phyloP scores from a whole-genome alignment of 768 basidiomycete genomes.

The Auricularia sp. region DNA sequence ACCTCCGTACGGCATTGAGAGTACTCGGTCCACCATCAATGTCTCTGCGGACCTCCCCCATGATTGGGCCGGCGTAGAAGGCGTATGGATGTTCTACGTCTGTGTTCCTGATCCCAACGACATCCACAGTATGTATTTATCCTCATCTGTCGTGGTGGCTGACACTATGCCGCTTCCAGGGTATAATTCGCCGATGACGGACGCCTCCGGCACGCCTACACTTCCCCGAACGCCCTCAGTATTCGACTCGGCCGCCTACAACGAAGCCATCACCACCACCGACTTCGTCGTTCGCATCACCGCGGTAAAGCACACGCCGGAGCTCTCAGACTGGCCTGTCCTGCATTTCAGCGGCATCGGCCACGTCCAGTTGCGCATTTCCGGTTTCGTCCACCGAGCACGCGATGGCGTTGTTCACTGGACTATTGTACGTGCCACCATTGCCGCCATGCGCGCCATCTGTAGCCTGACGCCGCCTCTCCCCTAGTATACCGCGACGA shows the following conservation, averaged over 20 bases:
- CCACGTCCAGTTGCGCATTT: background rate
- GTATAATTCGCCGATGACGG: background rate
- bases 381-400: background rate
- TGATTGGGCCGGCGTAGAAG: background rate
- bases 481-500: background rate
- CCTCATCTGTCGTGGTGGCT: background rate
- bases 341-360: background rate
- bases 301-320: background rate
- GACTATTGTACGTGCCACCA: background rate
- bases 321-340: background rate
- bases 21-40: background rate
- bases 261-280: background rate
- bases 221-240: background rate
- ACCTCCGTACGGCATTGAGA: background rate
- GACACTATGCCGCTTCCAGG: background rate
- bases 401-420: background rate
- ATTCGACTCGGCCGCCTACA: background rate
- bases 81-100: background rate
- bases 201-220: background rate
- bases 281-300: background rate
- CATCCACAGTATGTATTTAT: background rate
- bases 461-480: background rate
- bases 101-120: background rate
- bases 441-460: background rate
- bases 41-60: background rate